Evolutionary conservation across 345 rosid species (phyloP).

Genomic region (Eutrema yunnanense): DNA sequence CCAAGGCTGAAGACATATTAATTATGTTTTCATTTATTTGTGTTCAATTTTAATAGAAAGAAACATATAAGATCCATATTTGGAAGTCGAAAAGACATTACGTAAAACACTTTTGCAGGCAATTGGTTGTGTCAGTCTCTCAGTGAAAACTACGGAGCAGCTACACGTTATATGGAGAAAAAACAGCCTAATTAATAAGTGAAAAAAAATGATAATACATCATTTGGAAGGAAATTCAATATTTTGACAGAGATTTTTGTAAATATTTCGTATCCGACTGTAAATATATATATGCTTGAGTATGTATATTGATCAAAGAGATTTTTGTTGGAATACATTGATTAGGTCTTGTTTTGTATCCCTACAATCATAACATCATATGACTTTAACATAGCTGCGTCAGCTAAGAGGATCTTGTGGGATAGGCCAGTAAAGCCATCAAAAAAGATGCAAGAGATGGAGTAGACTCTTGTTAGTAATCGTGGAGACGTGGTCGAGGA

Average conservation of each 20-base stretch:
- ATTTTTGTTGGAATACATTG: constrained; percentile 4
- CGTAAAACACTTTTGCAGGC: background rate
- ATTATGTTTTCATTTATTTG: background rate
- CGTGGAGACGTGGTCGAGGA: no score
- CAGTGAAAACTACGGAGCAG: background rate
- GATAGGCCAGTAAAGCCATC: no score
- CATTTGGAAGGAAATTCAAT: background rate
- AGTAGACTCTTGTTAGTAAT: no score
- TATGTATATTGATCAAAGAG: no score
- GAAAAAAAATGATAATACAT: background rate
- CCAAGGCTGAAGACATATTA: background rate
- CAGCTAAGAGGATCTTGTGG: no score
- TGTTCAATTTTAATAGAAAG: background rate
- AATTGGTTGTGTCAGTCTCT: constrained; percentile 6
- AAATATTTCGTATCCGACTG: background rate
- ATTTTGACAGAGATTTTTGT: background rate
- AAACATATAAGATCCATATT: background rate
- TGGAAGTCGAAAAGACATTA: background rate
- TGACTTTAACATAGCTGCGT: no score
- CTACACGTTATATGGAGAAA: background rate
- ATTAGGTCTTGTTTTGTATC: background rate
- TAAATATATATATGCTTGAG: background rate
- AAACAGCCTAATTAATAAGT: background rate
- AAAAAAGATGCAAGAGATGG: no score
- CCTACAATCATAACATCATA: background rate